A percentile compares a stretch with the other conserved stretches of the same genome.
These are phyloP conservation scores for Pseudomonodictys pantanalensis DNA, from an alignment of 495 filamentous ascomycete genomes.

Conservation along the genomic window DNA sequence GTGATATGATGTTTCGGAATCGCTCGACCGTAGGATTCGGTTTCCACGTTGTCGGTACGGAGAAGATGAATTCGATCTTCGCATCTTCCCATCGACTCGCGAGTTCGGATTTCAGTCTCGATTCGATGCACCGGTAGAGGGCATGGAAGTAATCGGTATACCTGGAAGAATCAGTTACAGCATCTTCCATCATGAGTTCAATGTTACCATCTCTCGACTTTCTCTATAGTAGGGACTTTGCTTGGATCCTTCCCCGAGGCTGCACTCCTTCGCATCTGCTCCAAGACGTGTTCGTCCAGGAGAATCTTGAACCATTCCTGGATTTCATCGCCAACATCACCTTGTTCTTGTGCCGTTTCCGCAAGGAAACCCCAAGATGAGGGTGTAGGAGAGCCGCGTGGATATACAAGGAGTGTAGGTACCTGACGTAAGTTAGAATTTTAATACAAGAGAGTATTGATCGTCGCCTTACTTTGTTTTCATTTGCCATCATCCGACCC, in stretches of 20 bases:
- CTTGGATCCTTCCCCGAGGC: conserved; percentile 34
- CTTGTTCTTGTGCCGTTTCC: conserved; percentile 45
- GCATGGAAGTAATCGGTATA: background rate
- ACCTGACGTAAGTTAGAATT: conserved; percentile 37
- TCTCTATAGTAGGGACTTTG: conserved; percentile 36
- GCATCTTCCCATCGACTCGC: conserved; percentile 48
- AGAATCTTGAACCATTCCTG: conserved; percentile 63
- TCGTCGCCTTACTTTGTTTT: conserved; percentile 45
- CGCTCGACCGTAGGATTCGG: conserved; percentile 55
- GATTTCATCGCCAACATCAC: conserved; percentile 39
- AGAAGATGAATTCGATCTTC: conserved; percentile 63
- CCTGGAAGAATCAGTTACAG: background rate
- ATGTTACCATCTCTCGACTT: conserved; percentile 55
- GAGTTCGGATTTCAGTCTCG: conserved; percentile 45
- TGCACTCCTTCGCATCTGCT: conserved; percentile 35
- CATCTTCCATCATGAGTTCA: conserved; percentile 54
- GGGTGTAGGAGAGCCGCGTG: conserved; percentile 41
- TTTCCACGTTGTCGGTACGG: conserved; percentile 67
- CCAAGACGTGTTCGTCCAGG: conserved; percentile 49
- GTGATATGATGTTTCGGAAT: conserved; percentile 50
- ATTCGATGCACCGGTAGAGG: conserved; percentile 55
- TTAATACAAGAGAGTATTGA: background rate
- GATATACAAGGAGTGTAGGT: conserved; percentile 54
- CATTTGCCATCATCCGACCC: conserved; percentile 50
- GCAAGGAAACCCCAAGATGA: conserved; percentile 58